Base-by-base conservation (phyloP, 768 basidiomycete genomes). In the Amanita inopinata region DNA sequence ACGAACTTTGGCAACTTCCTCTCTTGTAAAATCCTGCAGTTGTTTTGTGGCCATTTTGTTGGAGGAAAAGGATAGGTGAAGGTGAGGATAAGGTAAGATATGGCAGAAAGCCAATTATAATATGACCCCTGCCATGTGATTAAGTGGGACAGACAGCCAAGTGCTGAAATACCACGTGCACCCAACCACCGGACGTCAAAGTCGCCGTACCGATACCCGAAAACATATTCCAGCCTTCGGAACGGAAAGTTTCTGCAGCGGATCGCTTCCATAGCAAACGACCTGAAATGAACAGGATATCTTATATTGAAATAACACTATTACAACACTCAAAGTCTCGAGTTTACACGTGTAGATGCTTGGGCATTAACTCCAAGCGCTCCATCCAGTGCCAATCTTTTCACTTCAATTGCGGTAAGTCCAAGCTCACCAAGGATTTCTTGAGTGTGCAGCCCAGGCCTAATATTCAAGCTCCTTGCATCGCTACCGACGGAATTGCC, bases 1-100 rank as follows among this genome's bases (percentile, higher is more conserved):
- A 57, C 70, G 25, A 36, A 83, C 83, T 67, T 80, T 74, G 34
- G 72, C 70, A n/a, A 88, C 83, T 49, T 88, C 81, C 42, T 84
- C 80, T 43, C 74, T 68, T 1, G 78, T 68, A 46, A 78, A 69
- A 25, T 67, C 59, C 34, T 47, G 56, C 23, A 53, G 43, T 40
- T 54, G 47, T 33, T 49, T 59, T 15, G 60, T 56, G 9, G 57
- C 48, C 58, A 64, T 64, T 39, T 12, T 46, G 34, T 31, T 27
- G 39, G 34, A 19, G 8, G 33, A 34, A 37, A 24, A 33, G 19
- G 24, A 19, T 22, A n/a, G 30, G 17, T 15, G n/a, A 33, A 24
- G 43, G 22, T 12, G 40, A 28, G n/a, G n/a, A 28, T 7, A 6
- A 28, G 27, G n/a, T 7, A 28, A n/a, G n/a, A 28, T 28, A 28